These are phyloP conservation scores for Phlebiopsis gigantea DNA, from an alignment of 768 basidiomycete genomes.

Conservation along the genomic window DNA sequence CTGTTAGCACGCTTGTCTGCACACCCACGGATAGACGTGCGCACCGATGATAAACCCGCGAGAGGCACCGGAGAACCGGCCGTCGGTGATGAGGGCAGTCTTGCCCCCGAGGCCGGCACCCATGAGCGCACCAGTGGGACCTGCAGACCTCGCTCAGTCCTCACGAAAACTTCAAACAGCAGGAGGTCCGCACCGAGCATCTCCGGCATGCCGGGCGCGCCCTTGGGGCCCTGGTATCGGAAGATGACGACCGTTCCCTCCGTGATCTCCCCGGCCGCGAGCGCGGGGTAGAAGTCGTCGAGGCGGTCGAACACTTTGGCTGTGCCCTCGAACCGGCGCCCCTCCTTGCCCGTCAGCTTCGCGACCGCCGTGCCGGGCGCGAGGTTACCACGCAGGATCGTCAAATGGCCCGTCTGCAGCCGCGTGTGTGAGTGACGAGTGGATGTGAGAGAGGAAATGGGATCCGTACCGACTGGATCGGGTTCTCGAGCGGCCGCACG, in stretches of 20 bases:
- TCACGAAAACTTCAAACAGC: slow-evolving; percentile 1
- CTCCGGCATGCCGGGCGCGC: slow-evolving; percentile 92
- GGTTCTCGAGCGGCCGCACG: slow-evolving; percentile 62
- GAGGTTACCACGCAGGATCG: slow-evolving; percentile 84
- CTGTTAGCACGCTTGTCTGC: not conserved
- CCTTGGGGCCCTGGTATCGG: slow-evolving; percentile 87
- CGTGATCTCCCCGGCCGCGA: slow-evolving; percentile 71
- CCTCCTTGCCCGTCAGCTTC: slow-evolving; percentile 93
- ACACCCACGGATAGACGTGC: slow-evolving; percentile 5
- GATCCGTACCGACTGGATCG: slow-evolving; percentile 55
- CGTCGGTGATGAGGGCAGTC: slow-evolving; percentile 83
- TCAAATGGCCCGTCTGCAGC: slow-evolving; percentile 67
- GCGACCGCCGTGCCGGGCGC: slow-evolving; percentile 85
- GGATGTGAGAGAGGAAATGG: not conserved
- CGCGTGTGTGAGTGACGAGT: not conserved
- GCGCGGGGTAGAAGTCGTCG: slow-evolving; percentile 66
- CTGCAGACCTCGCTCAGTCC: slow-evolving; percentile 27
- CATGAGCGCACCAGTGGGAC: slow-evolving; percentile 79
- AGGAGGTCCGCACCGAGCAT: slow-evolving; percentile 23
- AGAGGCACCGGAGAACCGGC: slow-evolving; percentile 83
- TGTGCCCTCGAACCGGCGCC: slow-evolving; percentile 70
- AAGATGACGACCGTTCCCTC: slow-evolving; percentile 74
- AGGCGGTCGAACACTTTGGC: slow-evolving; percentile 78
- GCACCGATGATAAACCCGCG: slow-evolving; percentile 57
- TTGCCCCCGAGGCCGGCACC: slow-evolving; percentile 77